Evolutionary conservation across 306 rosid species (phyloP), one percentile per base, ranked within the genome.

Genomic region (Cucumis cinereus): DNA sequence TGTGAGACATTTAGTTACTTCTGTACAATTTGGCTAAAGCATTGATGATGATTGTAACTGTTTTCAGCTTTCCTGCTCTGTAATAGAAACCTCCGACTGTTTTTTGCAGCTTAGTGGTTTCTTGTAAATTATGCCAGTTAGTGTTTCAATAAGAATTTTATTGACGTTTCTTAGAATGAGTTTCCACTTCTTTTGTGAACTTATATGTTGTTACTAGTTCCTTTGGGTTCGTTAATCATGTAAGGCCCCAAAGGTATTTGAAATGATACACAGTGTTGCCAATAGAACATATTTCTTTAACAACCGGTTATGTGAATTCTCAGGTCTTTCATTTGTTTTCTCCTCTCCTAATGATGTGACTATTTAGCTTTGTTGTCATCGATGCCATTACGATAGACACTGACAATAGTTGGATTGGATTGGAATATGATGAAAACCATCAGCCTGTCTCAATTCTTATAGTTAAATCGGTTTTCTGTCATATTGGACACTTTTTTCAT

Each of bases 91-190:
- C 88, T 81, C 81, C 36, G 69, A 82, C 83, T 33, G 86, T 55
- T 85, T 81, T 85, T 60, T 76, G 82, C 84, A 88, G 92, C 86
- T 70, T 28, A 45, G 87, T 84, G 85, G 86, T 88, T 83, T 83
- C 80, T 77, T 88, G 90, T 88, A 88, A 78, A 88, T 86, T 87
- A 74, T 79, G 77, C 79, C 84, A 82, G 82, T 78, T 84, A 88
- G 92, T 83, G 73, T 81, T 84, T 83, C 87, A 88, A 81, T 78
- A 70, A 86, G 84, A 81, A 79, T 71, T 19, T 78, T 83, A 33
- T 77, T 80, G 79, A 71, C 60, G 74, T 72, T 81, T 79, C 73
- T 70, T 45, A 47, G 20, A 40, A 41, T 11, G 10, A 8, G 60
- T 24, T 28, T 28, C 52, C 40, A 49, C 76, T 50, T 49, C 45